Evolutionary conservation across 305 asterid genomes (phyloP).

Genomic region (Ruellia speciosa): DNA sequence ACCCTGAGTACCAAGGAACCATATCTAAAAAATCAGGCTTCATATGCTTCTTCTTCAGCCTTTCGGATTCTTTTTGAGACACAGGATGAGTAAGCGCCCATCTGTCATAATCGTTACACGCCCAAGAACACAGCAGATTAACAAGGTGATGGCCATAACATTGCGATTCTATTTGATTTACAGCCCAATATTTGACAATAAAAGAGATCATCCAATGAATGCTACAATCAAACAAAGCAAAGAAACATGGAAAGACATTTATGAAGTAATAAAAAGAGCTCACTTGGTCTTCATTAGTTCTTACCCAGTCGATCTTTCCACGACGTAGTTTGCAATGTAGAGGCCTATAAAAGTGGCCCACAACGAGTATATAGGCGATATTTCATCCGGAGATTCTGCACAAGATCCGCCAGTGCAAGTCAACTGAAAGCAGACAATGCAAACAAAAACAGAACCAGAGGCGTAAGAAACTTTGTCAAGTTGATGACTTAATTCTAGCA

Average conservation of each 20-base stretch:
- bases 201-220: too few species aligned
- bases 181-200: too few species aligned
- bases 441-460: conserved; percentile 15
- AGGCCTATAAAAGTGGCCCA: conserved; percentile 99
- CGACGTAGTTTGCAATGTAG: conserved; percentile 97
- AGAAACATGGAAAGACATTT: too few species aligned
- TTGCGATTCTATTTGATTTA: too few species aligned
- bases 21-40: conserved; percentile 95
- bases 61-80: conserved; percentile 67
- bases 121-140: too few species aligned
- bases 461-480: too few species aligned
- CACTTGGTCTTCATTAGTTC: too few species aligned
- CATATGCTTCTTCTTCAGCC: conserved; percentile 78
- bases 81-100: conserved; percentile 99
- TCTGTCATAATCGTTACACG: conserved; percentile 43
- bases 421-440: conserved; percentile 42
- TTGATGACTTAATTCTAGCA: too few species aligned
- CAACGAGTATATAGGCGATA: conserved; percentile 90
- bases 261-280: too few species aligned
- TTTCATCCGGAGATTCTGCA: conserved; percentile 82
- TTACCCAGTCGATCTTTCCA: conserved; percentile 96
- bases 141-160: too few species aligned
- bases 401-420: conserved; percentile 70
- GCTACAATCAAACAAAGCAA: too few species aligned
- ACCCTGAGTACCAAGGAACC: conserved; percentile 99